A percentile compares a stretch with the other conserved stretches of the same genome.
Conservation (phyloP, 2,329 filamentous ascomycete genomes). For the Leptographium galeiforme region DNA sequence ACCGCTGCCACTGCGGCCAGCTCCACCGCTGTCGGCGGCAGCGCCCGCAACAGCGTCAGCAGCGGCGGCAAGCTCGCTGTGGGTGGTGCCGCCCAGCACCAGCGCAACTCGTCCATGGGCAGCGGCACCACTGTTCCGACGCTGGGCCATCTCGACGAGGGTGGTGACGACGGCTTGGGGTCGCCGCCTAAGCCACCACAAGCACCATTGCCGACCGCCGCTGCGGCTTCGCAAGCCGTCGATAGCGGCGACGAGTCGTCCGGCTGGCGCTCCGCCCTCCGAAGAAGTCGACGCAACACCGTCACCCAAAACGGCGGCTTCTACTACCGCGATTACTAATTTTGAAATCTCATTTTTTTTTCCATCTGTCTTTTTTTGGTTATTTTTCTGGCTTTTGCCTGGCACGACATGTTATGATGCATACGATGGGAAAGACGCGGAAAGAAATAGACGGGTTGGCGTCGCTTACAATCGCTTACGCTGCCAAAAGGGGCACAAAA, state of each 20-base stretch:
- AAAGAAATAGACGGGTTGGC: neutral
- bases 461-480: neutral
- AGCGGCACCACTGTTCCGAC: constrained; percentile 1
- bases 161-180: neutral
- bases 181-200: neutral
- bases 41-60: constrained; percentile 7
- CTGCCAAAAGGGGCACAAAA: neutral
- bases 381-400: neutral
- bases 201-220: neutral
- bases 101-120: constrained; percentile 1
- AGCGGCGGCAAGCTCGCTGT: neutral
- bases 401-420: too few species aligned
- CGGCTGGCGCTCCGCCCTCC: constrained; percentile 1
- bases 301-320: constrained; percentile 5
- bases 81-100: neutral
- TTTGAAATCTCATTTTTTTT: neutral
- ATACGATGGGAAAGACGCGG: too few species aligned
- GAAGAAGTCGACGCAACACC: neutral
- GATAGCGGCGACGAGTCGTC: neutral
- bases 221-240: neutral
- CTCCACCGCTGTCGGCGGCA: constrained; percentile 7
- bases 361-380: neutral
- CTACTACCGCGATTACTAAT: constrained; percentile 6
- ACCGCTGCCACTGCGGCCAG: constrained; percentile 3
- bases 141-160: neutral